Percentiles rank a stretch among this genome's conserved stretches.
Evolutionary conservation across 306 rosid genomes (phyloP).

Genomic region (Quillaja saponaria): DNA sequence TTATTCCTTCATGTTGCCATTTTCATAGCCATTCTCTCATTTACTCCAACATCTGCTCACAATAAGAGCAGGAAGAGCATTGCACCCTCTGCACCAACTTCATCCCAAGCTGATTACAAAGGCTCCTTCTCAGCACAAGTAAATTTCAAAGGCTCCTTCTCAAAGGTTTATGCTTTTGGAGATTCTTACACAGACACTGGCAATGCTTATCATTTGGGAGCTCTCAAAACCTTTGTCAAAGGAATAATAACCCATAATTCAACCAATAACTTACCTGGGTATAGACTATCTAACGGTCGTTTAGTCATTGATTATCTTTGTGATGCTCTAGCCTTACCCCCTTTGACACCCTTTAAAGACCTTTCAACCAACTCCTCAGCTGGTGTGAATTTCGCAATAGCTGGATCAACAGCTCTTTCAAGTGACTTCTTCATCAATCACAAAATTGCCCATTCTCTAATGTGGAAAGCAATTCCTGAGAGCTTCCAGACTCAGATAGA

Average conservation of each 20-base stretch:
- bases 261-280: not conserved
- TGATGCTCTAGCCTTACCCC: slow-evolving; percentile 1
- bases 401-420: slow-evolving; percentile 24
- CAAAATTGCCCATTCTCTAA: not conserved
- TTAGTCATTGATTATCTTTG: slow-evolving; percentile 25
- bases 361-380: not conserved
- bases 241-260: not conserved
- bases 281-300: slow-evolving; percentile 16
- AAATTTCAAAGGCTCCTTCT: slow-evolving; percentile 16
- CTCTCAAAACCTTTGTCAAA: slow-evolving; percentile 1
- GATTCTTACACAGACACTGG: slow-evolving; percentile 27
- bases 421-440: not conserved
- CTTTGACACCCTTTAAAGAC: not conserved
- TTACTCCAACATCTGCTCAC: slow-evolving; percentile 14
- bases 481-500: slow-evolving; percentile 18
- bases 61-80: not conserved
- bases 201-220: slow-evolving; percentile 16
- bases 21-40: slow-evolving; percentile 7
- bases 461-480: slow-evolving; percentile 20
- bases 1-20: slow-evolving; percentile 5
- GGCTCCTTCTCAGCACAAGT: not conserved
- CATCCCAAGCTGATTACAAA: not conserved
- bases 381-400: slow-evolving; percentile 27
- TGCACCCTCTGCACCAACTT: not conserved
- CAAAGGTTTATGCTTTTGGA: slow-evolving; percentile 29